Base-by-base conservation (phyloP, 768 basidiomycete genomes). In the Lyophyllum decastes region DNA sequence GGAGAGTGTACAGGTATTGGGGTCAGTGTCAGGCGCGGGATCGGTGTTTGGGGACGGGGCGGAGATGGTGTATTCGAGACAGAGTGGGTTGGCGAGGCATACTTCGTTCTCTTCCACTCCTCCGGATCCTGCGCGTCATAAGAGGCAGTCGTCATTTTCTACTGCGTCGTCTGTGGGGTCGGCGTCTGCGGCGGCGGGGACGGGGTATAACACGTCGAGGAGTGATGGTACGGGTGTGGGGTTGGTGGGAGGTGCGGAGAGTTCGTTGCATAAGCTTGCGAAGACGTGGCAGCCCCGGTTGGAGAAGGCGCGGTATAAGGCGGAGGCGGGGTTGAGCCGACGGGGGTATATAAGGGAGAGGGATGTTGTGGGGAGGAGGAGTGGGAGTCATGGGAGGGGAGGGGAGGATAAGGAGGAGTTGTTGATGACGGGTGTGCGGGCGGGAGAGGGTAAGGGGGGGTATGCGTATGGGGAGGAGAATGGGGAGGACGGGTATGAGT, bases 261-360 rank as follows among this genome's bases (percentile, higher is more conserved):
- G 21, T 27, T 47, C 58, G 21, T 25, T 53, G 46, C 49, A 41
- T 26, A 61, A 53, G 50, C 54, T 57, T 40, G 70, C 69, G 21
- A 69, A 60, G 12, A 65, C 81, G n/a, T 73, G 54, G 12, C 78
- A 83, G 64, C 86, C 86, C 0, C 78, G 73, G 44, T 66, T 88
- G 24, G 87, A 89, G 55, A 81, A 82, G 27, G 87, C 85, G 24
- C 72, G 85, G 58, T 89, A 82, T 70, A 89, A 89, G 70, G 88
- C 87, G 0, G 88, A 89, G 68, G 88, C 87, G 19, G 88, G 87
- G 17, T 63, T 90, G 30, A 84, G 78, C 58, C 74, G 74, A 62
- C 75, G 86, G 4, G 88, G 87, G 40, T 89, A 80, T 61, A 80
- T 88, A 25, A 59, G 57, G 19, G 70, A 66, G 59, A 66, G n/a